Percentiles rank a stretch among this genome's conserved stretches.
Conservation (phyloP, 169 alveolate species). For the Plasmodium billcollinsi region DNA sequence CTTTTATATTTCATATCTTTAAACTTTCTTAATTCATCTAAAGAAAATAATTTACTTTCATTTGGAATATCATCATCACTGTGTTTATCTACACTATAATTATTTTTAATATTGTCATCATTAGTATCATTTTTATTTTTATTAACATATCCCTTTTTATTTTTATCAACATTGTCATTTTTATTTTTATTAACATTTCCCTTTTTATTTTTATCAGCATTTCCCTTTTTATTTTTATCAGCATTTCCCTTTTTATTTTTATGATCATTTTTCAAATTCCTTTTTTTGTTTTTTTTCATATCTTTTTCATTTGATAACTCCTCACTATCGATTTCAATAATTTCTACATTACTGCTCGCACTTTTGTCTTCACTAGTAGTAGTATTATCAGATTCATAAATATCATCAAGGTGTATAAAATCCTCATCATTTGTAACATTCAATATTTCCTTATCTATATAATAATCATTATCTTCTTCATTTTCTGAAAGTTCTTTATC, state of each 20-base stretch:
- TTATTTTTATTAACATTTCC: too few relatives aligned
- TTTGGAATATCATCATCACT: not conserved
- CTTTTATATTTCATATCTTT: conserved; percentile 13
- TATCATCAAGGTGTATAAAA: conserved; percentile 32
- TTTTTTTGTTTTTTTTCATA: not conserved
- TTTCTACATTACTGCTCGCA: conserved; percentile 28
- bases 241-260: conserved; percentile 1
- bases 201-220: not conserved
- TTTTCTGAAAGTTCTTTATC: not conserved
- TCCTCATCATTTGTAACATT: conserved; percentile 8
- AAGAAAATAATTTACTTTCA: not conserved
- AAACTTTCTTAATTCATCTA: not conserved
- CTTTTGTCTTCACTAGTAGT: not conserved
- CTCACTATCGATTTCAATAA: conserved; percentile 6
- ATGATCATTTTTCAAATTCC: not conserved
- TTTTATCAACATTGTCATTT: not conserved
- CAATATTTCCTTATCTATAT: not conserved
- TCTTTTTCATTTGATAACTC: not conserved
- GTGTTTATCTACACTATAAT: too few relatives aligned
- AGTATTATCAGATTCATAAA: not conserved
- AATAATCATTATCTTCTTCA: conserved; percentile 1
- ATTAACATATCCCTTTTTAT: not conserved
- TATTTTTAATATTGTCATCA: not conserved
- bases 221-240: not conserved
- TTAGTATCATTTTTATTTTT: not conserved